These are phyloP conservation scores for Picocystis salinarum DNA, from an alignment of 139 green algal genomes.

Conservation along the genomic window DNA sequence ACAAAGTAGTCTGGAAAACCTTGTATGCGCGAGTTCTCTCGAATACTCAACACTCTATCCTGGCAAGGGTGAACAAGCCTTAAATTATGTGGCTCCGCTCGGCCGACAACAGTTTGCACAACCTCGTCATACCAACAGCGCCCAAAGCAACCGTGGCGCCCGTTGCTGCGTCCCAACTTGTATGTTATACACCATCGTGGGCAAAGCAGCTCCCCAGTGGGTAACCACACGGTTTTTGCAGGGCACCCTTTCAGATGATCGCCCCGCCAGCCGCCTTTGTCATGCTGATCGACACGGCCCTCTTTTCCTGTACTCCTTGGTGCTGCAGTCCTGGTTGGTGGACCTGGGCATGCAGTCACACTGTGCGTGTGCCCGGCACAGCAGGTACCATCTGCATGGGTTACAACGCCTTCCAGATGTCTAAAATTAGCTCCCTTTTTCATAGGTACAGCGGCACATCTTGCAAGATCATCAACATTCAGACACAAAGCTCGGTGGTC, in stretches of 20 bases:
- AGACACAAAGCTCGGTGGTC: too few relatives aligned
- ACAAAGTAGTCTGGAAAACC: slow-evolving; percentile 60
- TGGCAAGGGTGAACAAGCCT: slow-evolving; percentile 39
- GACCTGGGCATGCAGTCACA: slow-evolving; percentile 12
- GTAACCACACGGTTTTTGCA: slow-evolving; percentile 19
- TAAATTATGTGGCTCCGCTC: slow-evolving; percentile 66
- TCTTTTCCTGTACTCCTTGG: slow-evolving; percentile 8
- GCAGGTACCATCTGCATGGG: slow-evolving; percentile 17
- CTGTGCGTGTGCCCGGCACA: slow-evolving; percentile 37
- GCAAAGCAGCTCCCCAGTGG: slow-evolving; percentile 28
- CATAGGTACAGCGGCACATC: too few relatives aligned
- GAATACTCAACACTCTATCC: slow-evolving; percentile 39
- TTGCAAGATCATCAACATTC: too few relatives aligned
- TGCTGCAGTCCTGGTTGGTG: slow-evolving; percentile 4
- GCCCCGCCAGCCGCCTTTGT: slow-evolving; percentile 33
- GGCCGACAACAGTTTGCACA: slow-evolving; percentile 49
- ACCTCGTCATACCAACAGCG: slow-evolving; percentile 22
- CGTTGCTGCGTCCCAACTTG: slow-evolving; percentile 22
- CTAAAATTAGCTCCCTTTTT: too few relatives aligned
- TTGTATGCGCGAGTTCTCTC: slow-evolving; percentile 46
- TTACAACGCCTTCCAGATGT: too few relatives aligned
- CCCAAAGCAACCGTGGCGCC: slow-evolving; percentile 35
- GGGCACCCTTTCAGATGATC: slow-evolving; percentile 27
- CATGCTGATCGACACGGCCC: slow-evolving; percentile 19
- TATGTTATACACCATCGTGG: slow-evolving; percentile 47